A percentile compares a stretch with the other conserved stretches of the same genome.
phyloP scores from a whole-genome alignment of 2,329 filamentous ascomycete species.

The Achaetomium macrosporum region DNA sequence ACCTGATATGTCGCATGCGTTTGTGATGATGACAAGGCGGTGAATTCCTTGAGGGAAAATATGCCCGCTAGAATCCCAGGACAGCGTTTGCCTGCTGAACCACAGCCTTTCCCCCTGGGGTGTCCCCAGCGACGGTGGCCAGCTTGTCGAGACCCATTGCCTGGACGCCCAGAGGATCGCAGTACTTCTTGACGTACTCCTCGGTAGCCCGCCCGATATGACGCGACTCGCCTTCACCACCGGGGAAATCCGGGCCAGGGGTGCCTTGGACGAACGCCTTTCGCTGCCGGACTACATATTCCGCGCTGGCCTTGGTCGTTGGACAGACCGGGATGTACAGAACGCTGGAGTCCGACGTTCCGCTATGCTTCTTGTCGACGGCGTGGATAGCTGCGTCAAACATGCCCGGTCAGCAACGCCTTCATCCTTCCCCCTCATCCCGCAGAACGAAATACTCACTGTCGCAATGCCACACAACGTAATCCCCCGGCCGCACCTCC shows the following conservation, averaged over 20 bases:
- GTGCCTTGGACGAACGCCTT: constrained; percentile 63
- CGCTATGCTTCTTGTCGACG: constrained; percentile 72
- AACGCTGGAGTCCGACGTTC: constrained; percentile 70
- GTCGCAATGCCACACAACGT: constrained; percentile 80
- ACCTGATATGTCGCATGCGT: too few species aligned
- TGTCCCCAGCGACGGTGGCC: constrained; percentile 22
- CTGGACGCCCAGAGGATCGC: constrained; percentile 32
- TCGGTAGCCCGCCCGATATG: constrained; percentile 44
- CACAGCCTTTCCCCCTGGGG: constrained; percentile 33
- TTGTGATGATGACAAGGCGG: not conserved
- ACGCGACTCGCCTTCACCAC: constrained; percentile 59
- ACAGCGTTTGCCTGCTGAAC: constrained; percentile 39
- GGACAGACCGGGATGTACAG: constrained; percentile 87
- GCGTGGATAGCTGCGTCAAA: constrained; percentile 57
- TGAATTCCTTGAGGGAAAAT: too few species aligned
- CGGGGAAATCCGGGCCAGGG: constrained; percentile 65
- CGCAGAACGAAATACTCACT: constrained; percentile 33
- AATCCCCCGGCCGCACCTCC: constrained; percentile 64
- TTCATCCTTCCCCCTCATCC: too few species aligned
- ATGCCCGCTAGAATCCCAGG: constrained; percentile 37
- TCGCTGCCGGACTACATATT: constrained; percentile 65
- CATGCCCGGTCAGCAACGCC: constrained; percentile 1
- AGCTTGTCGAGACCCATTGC: constrained; percentile 43
- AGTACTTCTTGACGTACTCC: constrained; percentile 32
- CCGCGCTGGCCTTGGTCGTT: constrained; percentile 66